Percentiles rank a stretch among this genome's conserved stretches.
phyloP scores from a whole-genome alignment of 768 basidiomycete genomes.

The Tephrocybe sp. region DNA sequence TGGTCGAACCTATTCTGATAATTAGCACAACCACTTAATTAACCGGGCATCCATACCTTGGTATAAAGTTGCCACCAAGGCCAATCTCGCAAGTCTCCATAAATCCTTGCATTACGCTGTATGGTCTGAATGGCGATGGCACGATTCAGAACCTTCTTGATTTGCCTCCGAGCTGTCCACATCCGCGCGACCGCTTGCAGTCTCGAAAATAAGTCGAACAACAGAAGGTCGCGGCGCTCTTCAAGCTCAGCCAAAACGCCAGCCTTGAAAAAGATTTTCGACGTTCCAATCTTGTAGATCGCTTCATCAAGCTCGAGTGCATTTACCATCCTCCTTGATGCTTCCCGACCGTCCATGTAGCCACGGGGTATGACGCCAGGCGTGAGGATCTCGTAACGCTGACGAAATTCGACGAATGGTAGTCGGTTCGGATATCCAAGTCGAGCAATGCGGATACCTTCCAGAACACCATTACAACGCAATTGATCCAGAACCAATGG shows the following conservation, averaged over 20 bases:
- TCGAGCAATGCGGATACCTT: slow-evolving; percentile 96
- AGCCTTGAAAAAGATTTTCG: slow-evolving; percentile 99
- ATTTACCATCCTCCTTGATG: slow-evolving; percentile 87
- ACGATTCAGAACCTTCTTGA: slow-evolving; percentile 92
- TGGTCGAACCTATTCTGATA: slow-evolving; percentile 30
- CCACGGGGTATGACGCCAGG: slow-evolving; percentile 91
- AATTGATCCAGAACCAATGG: slow-evolving; percentile 95
- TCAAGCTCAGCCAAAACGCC: slow-evolving; percentile 96
- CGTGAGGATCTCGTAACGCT: slow-evolving; percentile 93
- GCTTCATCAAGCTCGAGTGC: slow-evolving; percentile 83
- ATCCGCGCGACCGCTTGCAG: slow-evolving; percentile 85
- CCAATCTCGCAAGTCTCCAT: slow-evolving; percentile 89
- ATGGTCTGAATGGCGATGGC: slow-evolving; percentile 89
- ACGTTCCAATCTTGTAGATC: slow-evolving; percentile 88
- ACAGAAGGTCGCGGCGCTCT: slow-evolving; percentile 82
- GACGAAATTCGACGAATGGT: slow-evolving; percentile 95
- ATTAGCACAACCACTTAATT: slow-evolving; percentile 2
- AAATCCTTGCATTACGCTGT: slow-evolving; percentile 90
- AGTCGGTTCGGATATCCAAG: slow-evolving; percentile 96
- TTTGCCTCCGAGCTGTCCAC: slow-evolving; percentile 84
- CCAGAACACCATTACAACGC: slow-evolving; percentile 97
- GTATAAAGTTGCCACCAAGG: slow-evolving; percentile 99
- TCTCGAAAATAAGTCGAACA: slow-evolving; percentile 86
- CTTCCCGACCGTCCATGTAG: slow-evolving; percentile 97
- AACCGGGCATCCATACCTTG: slow-evolving; percentile 48